Base-by-base conservation (phyloP, 2,329 filamentous ascomycete genomes). In the Bipolaris cookei region DNA sequence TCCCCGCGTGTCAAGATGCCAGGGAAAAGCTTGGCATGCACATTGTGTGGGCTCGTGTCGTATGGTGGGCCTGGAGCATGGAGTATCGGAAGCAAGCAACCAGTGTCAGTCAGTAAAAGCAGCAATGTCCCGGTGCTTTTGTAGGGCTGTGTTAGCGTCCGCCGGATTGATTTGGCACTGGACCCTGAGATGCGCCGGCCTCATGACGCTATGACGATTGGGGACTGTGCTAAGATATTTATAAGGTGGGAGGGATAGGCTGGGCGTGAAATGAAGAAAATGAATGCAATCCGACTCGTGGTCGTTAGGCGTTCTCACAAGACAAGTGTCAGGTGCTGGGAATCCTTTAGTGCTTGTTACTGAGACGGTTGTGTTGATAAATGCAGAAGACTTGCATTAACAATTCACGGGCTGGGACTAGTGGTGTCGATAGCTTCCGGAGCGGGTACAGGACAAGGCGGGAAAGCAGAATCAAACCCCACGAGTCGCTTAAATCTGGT, bases 341-440 rank as follows among this genome's bases (percentile, higher is more conserved):
- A 28, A 28, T n/a, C 21, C 4, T 21, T 21, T 21, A 28, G 21
- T 35, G 16, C 18, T 13, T 23, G 44, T 14, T 6, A 16, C 23
- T 6, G n/a, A 35, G 30, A 11, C 16, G 14, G 10, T 16, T n/a
- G 20, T 35, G 23, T 34, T 44, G 39, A 30, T 51, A 25, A 37
- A 53, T 54, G 54, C 54, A 53, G 50, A 43, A 23, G 16, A 32
- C 23, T 50, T 30, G 34, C 47, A 48, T 66, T 66, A 63, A 39
- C 57, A 66, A 44, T 59, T 41, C 50, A 58, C 62, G 16, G 16
- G 34, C 60, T 51, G 16, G 30, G 61, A 46, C 56, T 52, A 64
- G 63, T 8, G 35, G 38, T 34, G 44, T 39, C 18, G 35, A 42
- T 25, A 32, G 30, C 18, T 52, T 39, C 18, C 37, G 54, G 45